Conservation (phyloP, 2,329 filamentous ascomycete genomes). For the Exophiala sideris region DNA sequence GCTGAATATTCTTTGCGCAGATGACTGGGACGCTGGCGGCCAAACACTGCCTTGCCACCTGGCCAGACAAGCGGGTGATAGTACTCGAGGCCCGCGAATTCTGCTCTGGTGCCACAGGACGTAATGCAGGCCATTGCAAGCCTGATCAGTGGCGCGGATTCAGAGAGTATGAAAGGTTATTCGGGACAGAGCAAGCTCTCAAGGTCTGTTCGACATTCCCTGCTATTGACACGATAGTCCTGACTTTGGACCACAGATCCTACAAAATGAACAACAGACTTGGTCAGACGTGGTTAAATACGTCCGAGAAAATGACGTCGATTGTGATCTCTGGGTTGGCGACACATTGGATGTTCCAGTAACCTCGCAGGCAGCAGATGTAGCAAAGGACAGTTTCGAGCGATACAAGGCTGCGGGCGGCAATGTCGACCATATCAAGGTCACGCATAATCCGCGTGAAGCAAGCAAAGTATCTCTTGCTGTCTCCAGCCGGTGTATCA, state of each 20-base stretch:
- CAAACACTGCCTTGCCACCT: slow-evolving; percentile 17
- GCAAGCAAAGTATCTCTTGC: background rate
- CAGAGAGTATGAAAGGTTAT: background rate
- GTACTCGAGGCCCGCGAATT: slow-evolving; percentile 39
- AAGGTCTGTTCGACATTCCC: background rate
- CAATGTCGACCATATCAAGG: slow-evolving; percentile 5
- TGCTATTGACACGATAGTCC: background rate
- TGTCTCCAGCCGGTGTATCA: background rate
- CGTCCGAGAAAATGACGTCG: slow-evolving; percentile 1
- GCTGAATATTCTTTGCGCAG: slow-evolving; percentile 30
- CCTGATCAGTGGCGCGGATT: slow-evolving; percentile 31
- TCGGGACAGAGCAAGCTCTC: slow-evolving; percentile 1
- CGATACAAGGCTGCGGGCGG: background rate
- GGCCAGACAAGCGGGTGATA: slow-evolving; percentile 30
- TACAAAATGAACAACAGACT: slow-evolving; percentile 4
- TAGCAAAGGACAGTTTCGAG: background rate
- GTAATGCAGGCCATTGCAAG: slow-evolving; percentile 44
- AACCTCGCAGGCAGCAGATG: background rate
- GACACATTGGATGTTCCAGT: slow-evolving; percentile 1
- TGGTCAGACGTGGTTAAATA: slow-evolving; percentile 2
- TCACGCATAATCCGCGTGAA: background rate
- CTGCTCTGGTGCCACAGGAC: slow-evolving; percentile 43
- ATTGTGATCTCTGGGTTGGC: slow-evolving; percentile 5
- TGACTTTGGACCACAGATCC: background rate
- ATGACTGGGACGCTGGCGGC: slow-evolving; percentile 37